Base-by-base conservation (phyloP, 495 filamentous ascomycete species). In the Penicillium paradoxum region DNA sequence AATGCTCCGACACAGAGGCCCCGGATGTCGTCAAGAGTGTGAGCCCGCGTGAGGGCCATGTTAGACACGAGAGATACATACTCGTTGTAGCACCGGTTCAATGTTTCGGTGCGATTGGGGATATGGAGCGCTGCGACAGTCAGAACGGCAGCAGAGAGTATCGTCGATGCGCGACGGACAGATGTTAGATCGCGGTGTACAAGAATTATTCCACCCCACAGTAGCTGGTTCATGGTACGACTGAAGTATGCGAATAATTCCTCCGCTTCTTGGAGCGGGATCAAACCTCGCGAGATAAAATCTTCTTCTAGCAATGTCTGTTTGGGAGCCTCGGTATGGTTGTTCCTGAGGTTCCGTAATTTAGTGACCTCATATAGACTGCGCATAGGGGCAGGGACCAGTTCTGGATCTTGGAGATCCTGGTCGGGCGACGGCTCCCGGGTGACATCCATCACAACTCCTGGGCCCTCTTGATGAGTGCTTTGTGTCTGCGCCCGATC, bases 351-450 rank as follows among this genome's bases (percentile, higher is more conserved):
- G 37, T 80, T 76, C 25, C 78, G 72, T 45, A 83, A 62, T 38
- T 79, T 82, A 6, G 80, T 83, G 25, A 83, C 80, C 53, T 83
- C 80, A 58, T 81, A 83, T 19, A 83, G 60, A 63, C 77, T 81
- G 47, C 77, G 73, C 78, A 83, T 82, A 0, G 80, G 80, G 5
- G 77, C 79, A 1, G 78, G 69, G 24, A 82, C 76, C 30, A 82
- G 48, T 8, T 73, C 71, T 17, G 73, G 68, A 45, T 72, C 69
- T 38, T 77, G 75, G 13, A 75, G 59, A 48, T 74, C 69, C n/a
- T 70, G 72, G 25, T 81, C 79, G 45, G 75, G 76, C 4, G 78
- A 80, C 13, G 71, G 70, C 30, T 82, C 79, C 58, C 78, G 66
- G 13, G 79, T 80, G 17, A 73, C 62, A 44, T 71, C 68, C 67